Base-by-base conservation (phyloP, 768 basidiomycete genomes). In the Lanmaoa rubissima region DNA sequence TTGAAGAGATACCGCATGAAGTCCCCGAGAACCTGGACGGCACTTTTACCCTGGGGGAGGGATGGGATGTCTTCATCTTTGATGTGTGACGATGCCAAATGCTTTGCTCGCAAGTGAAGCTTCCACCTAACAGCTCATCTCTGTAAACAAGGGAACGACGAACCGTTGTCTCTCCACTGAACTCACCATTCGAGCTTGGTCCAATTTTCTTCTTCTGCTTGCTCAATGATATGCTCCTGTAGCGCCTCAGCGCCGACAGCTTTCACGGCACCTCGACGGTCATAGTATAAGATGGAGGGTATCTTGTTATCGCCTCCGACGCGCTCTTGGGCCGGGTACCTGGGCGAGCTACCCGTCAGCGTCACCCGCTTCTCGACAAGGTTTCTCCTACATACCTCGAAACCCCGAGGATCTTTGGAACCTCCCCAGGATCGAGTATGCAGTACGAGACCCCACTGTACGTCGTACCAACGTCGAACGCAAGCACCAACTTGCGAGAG, bases 231-330 rank as follows among this genome's bases (percentile, higher is more conserved):
- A 12, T 69, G 67, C 32, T 74, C 70, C 16, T 72, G 66, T 13
- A 61, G 21, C 0, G 79, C 74, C 54, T 80, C 79, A 1, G 78
- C 79, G 0, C 81, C 81, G 5, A 75, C 66, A 0, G 80, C 81
- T 38, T 63, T 71, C 4, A 76, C 67, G 0, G 39, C 36, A 2
- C 78, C 80, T n/a, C 69, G 56, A 10, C 59, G 51, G 54, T 80
- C 79, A 56, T 82, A 82, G 55, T 77, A 78, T 14, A 82, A 54
- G 34, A 80, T 67, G 0, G 79, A 78, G 0, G 79, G 81, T 41
- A 82, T 78, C 55, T 81, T 82, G 24, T 72, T 75, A 51, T 80
- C 76, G 5, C 78, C 76, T 4, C 76, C 76, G n/a, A 74, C 67
- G 5, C 74, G 68, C n/a, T 78, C 76, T 55, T 79, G 79, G 1